These are phyloP conservation scores for Botryosphaeria dothidea DNA, from an alignment of 2,329 filamentous ascomycete genomes.

Conservation along the genomic window DNA sequence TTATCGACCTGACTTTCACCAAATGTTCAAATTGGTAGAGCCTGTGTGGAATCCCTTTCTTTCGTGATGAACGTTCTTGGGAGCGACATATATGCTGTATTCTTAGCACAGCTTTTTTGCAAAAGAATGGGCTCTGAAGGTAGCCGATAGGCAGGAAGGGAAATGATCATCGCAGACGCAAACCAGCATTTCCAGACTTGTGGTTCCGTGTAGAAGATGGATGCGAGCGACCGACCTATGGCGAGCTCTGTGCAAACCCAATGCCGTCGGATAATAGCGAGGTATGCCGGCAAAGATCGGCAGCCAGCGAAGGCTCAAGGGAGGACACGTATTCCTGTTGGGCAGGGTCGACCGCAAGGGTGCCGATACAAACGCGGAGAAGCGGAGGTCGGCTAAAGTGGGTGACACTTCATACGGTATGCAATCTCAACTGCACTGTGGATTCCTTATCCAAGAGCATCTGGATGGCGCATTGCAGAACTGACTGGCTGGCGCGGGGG, in stretches of 20 bases:
- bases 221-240: background rate
- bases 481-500: background rate
- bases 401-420: background rate
- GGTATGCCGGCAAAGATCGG: background rate
- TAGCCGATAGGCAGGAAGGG: too few species aligned
- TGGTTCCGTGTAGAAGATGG: background rate
- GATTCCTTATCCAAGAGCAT: background rate
- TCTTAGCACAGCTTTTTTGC: too few species aligned
- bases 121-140: too few species aligned
- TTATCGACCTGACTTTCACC: too few species aligned
- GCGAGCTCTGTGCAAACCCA: background rate
- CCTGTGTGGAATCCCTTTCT: too few species aligned
- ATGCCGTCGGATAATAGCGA: background rate
- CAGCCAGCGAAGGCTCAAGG: background rate
- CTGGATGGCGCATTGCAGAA: background rate
- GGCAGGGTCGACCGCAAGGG: background rate
- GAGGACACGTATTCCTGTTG: conserved; percentile 9
- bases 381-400: background rate
- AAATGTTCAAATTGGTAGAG: too few species aligned
- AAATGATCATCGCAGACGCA: background rate
- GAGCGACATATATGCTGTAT: too few species aligned
- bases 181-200: background rate
- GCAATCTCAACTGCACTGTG: too few species aligned
- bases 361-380: background rate
- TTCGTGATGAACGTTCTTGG: too few species aligned